phyloP scores from a whole-genome alignment of 768 basidiomycete species.

The Boletellus ananiceps region DNA sequence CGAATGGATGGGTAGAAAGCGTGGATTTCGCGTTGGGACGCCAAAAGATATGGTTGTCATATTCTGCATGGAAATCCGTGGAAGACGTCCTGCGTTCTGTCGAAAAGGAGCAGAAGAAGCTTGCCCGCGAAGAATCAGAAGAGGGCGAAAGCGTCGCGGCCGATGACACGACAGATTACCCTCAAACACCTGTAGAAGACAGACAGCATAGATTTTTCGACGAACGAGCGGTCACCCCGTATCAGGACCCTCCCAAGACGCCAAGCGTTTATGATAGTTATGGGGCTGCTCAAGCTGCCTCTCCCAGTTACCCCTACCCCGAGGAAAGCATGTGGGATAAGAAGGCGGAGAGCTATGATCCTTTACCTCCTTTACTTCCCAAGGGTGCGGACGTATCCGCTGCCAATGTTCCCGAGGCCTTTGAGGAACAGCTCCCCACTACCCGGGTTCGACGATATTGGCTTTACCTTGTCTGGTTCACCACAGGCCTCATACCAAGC shows the following conservation, averaged over 20 bases:
- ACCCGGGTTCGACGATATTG: conserved; percentile 54
- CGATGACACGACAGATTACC: conserved; percentile 39
- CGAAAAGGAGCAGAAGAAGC: conserved; percentile 47
- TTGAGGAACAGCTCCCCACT: conserved; percentile 53
- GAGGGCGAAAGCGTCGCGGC: conserved; percentile 44
- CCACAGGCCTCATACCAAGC: conserved; percentile 54
- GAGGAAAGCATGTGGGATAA: conserved; percentile 43
- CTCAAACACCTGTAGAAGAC: conserved; percentile 28
- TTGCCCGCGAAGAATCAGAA: conserved; percentile 36
- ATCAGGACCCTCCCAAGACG: conserved; percentile 28
- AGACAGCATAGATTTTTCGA: conserved; percentile 32
- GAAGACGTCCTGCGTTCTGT: conserved; percentile 50
- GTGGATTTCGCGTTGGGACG: conserved; percentile 52
- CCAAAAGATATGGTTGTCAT: conserved; percentile 51
- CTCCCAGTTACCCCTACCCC: conserved; percentile 27
- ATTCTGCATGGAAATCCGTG: conserved; percentile 55
- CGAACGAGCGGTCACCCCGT: conserved; percentile 27
- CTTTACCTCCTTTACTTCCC: conserved; percentile 28
- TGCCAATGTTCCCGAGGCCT: conserved; percentile 41
- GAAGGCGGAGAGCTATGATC: conserved; percentile 32
- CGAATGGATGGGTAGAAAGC: conserved; percentile 50
- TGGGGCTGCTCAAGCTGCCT: conserved; percentile 16
- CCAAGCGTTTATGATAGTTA: conserved; percentile 27
- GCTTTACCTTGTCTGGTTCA: conserved; percentile 49
- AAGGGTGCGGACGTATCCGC: conserved; percentile 38